Base-by-base conservation (phyloP, 352 stramenopile species). In the Phytopythium chamaehyphon region DNA sequence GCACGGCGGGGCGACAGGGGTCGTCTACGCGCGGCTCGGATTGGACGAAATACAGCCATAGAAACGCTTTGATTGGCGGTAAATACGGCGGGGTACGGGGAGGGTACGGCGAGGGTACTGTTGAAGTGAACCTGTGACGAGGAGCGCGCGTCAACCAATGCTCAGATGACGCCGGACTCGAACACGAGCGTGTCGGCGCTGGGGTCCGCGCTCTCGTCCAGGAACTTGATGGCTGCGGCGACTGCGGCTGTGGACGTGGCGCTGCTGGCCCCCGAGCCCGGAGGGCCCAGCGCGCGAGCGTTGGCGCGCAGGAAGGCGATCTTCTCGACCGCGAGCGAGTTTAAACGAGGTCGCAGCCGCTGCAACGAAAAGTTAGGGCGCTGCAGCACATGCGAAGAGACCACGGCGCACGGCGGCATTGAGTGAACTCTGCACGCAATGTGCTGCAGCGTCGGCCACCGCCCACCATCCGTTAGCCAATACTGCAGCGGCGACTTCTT, bases 401-500 rank as follows among this genome's bases (percentile, higher is more conserved):
- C 62, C 37, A 45, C 53, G 6, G 52, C 36, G 46, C 57, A 69
- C 9, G 63, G 57, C 14, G 67, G 57, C 64, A 76, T 69, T 12
- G 70, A 54, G 37, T 73, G 73, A 19, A 73, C 47, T 28, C 50
- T 56, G 18, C 67, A 76, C n/a, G 64, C 73, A 10, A 85, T 56
- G 11, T 51, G 40, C 36, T 85, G 73, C 3, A 85, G 53, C 14
- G 55, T 35, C n/a, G 73, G 71, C 71, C 73, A 85, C 35, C 67
- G 66, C 0, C 53, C 47, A 6, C 73, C 73, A n/a, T 85, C 71
- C 8, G 57, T 66, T 22, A 85, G 59, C 73, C 73, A 85, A 44
- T 76, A 85, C 48, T 85, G 61, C 14, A 73, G 26, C 14, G 71
- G 59, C 1, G 69, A 74, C 52, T 78, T 76, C 53, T 71, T 79